These are phyloP conservation scores for Solanum ossicruentum DNA, from an alignment of 257 asterid genomes.

Conservation along the genomic window DNA sequence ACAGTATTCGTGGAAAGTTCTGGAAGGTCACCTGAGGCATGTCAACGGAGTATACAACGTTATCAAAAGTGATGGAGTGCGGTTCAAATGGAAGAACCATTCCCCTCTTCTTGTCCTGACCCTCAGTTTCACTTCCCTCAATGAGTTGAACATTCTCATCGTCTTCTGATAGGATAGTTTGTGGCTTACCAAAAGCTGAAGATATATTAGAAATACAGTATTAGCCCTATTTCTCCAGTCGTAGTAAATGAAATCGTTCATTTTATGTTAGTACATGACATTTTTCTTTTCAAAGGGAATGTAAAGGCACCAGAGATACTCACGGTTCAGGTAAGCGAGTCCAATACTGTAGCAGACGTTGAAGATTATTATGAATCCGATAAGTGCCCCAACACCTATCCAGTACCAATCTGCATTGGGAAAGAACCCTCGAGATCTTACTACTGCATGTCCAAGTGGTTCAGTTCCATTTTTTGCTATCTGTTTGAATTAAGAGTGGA, in stretches of 20 bases:
- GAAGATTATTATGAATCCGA: conserved; percentile 13
- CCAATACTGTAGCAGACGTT: conserved; percentile 10
- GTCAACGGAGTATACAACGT: conserved; percentile 66
- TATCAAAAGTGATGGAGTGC: conserved; percentile 66
- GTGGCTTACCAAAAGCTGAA: conserved; percentile 52
- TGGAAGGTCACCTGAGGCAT: conserved; percentile 58
- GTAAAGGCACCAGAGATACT: conserved; percentile 8
- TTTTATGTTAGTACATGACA: background rate
- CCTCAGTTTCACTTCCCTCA: conserved; percentile 18
- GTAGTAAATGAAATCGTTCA: background rate
- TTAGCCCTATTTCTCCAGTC: background rate
- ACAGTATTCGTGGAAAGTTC: background rate
- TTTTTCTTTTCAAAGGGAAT: background rate
- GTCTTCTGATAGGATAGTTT: conserved; percentile 24
- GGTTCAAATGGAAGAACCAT: conserved; percentile 96
- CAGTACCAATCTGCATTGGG: conserved; percentile 28
- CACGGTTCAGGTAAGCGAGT: conserved; percentile 38
- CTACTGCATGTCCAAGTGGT: conserved; percentile 11
- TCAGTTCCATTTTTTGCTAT: background rate
- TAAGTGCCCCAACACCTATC: conserved; percentile 26
- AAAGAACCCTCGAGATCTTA: conserved; percentile 22
- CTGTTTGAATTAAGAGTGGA: background rate
- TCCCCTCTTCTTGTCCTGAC: conserved; percentile 29
- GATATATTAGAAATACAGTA: background rate
- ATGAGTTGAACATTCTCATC: background rate